Base-by-base conservation (phyloP, 2,329 filamentous ascomycete species). In the Tolypocladium amazonense region DNA sequence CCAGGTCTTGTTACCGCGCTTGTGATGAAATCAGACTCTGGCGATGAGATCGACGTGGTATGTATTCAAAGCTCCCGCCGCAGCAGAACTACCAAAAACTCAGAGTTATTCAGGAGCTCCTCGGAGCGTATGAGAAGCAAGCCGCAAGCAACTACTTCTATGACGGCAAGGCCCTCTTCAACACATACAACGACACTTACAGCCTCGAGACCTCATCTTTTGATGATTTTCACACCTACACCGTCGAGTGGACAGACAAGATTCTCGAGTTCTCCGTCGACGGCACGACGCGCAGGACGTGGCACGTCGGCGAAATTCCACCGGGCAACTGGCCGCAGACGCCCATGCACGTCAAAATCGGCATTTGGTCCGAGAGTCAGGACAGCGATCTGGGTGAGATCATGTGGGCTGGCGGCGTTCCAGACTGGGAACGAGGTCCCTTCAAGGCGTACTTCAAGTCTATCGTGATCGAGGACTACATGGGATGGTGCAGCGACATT, bases 61-160 rank as follows among this genome's bases (percentile, higher is more conserved):
- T 12, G 58, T 9, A 38, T 56, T 39, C 33, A 25, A 15, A n/a
- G 7, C 27, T 43, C 4, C 14, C 41, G 45, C 15, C 18, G 20
- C 5, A 20, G 1, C 39, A 35, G 20, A 20, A 4, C n/a, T 11
- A 38, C 15, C 9, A 37, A 23, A 45, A 18, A 55, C 25, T 39
- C 8, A 50, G n/a, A 9, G 1, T 4, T 43, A 3, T 14, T 33
- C 18, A 70, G 68, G 68, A 69, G 58, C 64, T 70, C 58, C 68
- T 70, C 53, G 68, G 69, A 2, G 68, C 67, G 7, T 67, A 60
- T 56, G 62, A 67, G 57, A 75, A 77, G 25, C 77, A 90, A 67
- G 89, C 90, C 3, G 89, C 93, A 71, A 86, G 83, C 65, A 95
- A 95, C 76, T 96, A 92, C 76, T 89, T 88, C 70, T 84, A 85